Percentiles rank a stretch among this genome's conserved stretches.
phyloP scores from a whole-genome alignment of 148 eudicot genomes.

The Selenicereus undatus region DNA sequence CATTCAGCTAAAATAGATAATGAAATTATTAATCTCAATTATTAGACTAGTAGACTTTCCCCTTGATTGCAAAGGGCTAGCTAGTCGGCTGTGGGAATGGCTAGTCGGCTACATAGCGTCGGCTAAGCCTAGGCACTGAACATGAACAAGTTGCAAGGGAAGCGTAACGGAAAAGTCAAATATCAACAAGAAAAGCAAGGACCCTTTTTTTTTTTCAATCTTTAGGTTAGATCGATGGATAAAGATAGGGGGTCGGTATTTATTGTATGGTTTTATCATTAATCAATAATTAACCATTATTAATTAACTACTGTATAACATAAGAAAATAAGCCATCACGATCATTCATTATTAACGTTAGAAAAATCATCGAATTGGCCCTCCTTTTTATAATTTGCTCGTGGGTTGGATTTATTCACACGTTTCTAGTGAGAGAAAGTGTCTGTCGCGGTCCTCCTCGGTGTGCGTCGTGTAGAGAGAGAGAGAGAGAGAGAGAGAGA shows the following conservation, averaged over 20 bases:
- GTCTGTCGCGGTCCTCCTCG: not conserved
- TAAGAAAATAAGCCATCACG: not conserved
- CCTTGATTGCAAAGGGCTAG: too few relatives aligned
- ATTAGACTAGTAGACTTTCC: too few relatives aligned
- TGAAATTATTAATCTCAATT: too few relatives aligned
- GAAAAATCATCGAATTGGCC: not conserved
- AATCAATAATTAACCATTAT: not conserved
- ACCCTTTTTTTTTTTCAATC: not conserved
- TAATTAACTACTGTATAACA: not conserved
- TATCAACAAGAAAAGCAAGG: not conserved
- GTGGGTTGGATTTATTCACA: slow-evolving; percentile 28
- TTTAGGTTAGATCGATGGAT: not conserved
- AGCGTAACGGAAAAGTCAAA: slow-evolving; percentile 1
- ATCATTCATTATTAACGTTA: not conserved
- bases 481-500: slow-evolving; percentile 13
- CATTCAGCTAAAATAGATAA: too few relatives aligned
- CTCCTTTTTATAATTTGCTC: slow-evolving; percentile 8
- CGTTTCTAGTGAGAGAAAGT: slow-evolving; percentile 1
- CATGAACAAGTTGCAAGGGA: not conserved
- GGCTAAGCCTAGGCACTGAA: not conserved
- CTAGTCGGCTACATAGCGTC: not conserved
- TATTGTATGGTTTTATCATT: not conserved
- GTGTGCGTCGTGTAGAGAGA: not conserved
- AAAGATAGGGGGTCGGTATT: not conserved
- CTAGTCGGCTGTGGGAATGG: not conserved